A percentile compares a stretch with the other conserved stretches of the same genome.
Conservation (phyloP, 2,329 filamentous ascomycete species). For the Lizonia empirigonia region DNA sequence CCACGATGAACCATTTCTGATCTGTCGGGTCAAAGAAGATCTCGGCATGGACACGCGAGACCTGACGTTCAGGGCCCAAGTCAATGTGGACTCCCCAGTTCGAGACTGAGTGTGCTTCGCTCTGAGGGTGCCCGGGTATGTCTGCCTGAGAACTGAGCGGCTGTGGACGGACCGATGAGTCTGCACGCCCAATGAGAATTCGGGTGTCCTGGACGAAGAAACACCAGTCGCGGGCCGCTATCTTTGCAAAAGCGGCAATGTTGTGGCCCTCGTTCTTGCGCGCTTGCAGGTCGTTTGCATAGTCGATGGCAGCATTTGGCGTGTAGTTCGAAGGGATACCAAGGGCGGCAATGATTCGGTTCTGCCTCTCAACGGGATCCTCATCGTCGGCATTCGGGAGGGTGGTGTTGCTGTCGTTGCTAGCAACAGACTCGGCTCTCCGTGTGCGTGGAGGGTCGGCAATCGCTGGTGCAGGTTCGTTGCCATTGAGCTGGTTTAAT, state of each 20-base stretch:
- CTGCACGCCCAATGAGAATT: slow-evolving; percentile 72
- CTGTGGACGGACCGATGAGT: slow-evolving; percentile 38
- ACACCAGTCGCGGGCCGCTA: slow-evolving; percentile 81
- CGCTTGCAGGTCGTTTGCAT: slow-evolving; percentile 58
- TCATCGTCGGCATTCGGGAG: slow-evolving; percentile 45
- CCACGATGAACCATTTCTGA: slow-evolving; percentile 77
- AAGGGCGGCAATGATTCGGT: slow-evolving; percentile 48
- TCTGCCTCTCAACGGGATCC: slow-evolving; percentile 44
- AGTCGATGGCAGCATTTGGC: slow-evolving; percentile 63
- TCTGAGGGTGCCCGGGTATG: slow-evolving; percentile 31
- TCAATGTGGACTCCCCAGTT: slow-evolving; percentile 76
- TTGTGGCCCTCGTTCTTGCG: slow-evolving; percentile 51
- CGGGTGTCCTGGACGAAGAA: slow-evolving; percentile 79
- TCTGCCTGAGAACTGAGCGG: slow-evolving; percentile 37
- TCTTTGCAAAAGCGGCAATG: slow-evolving; percentile 75
- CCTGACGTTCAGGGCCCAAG: slow-evolving; percentile 62
- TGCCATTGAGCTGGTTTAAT: slow-evolving; percentile 44
- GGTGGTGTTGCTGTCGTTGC: slow-evolving; percentile 51
- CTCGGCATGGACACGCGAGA: slow-evolving; percentile 57
- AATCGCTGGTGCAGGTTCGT: slow-evolving; percentile 27
- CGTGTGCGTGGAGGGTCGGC: slow-evolving; percentile 37
- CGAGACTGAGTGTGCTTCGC: slow-evolving; percentile 28
- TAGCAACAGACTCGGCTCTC: slow-evolving; percentile 47
- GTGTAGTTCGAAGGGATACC: slow-evolving; percentile 52
- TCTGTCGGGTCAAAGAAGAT: slow-evolving; percentile 54